Evolutionary conservation across 2,329 filamentous ascomycete species (phyloP).

Genomic region (Ceratocystiopsis brevicomis): DNA sequence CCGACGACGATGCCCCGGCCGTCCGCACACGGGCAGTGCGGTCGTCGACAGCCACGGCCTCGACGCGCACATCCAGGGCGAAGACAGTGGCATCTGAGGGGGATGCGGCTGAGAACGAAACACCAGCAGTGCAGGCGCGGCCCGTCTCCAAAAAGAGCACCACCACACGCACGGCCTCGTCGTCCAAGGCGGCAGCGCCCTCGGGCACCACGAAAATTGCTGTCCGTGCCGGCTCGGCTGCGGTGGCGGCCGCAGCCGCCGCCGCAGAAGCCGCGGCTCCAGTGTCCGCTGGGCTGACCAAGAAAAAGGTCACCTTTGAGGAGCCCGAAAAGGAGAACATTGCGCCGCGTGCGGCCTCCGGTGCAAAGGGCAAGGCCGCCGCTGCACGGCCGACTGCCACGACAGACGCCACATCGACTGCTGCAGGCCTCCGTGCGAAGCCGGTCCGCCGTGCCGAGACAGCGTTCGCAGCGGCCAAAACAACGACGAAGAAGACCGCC

Average conservation of each 20-base stretch:
- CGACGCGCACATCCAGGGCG: slow-evolving; percentile 13
- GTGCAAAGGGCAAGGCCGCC: slow-evolving; percentile 10
- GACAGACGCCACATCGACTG: slow-evolving; percentile 1
- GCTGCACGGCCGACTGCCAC: slow-evolving; percentile 8
- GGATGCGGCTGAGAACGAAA: too few species aligned
- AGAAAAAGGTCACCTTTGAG: slow-evolving; percentile 45
- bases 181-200: slow-evolving; percentile 4
- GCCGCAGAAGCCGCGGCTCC: slow-evolving; percentile 17
- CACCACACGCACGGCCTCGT: slow-evolving; percentile 5
- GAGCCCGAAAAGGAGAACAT: slow-evolving; percentile 48
- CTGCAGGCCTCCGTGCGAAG: slow-evolving; percentile 17
- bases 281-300: slow-evolving; percentile 14
- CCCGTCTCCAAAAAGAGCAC: slow-evolving; percentile 15
- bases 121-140: too few species aligned
- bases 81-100: too few species aligned
- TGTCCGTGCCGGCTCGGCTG: slow-evolving; percentile 19
- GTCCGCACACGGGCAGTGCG: slow-evolving; percentile 1
- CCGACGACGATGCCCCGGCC: neutral
- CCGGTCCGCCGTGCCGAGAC: slow-evolving; percentile 7
- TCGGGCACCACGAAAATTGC: slow-evolving; percentile 19
- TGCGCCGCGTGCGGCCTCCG: slow-evolving; percentile 18
- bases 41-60: slow-evolving; percentile 11
- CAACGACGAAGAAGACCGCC: neutral
- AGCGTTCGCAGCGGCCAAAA: slow-evolving; percentile 1
- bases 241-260: slow-evolving; percentile 13